Base-by-base conservation (phyloP, 768 basidiomycete genomes). In the Xanthoconium purpureum region DNA sequence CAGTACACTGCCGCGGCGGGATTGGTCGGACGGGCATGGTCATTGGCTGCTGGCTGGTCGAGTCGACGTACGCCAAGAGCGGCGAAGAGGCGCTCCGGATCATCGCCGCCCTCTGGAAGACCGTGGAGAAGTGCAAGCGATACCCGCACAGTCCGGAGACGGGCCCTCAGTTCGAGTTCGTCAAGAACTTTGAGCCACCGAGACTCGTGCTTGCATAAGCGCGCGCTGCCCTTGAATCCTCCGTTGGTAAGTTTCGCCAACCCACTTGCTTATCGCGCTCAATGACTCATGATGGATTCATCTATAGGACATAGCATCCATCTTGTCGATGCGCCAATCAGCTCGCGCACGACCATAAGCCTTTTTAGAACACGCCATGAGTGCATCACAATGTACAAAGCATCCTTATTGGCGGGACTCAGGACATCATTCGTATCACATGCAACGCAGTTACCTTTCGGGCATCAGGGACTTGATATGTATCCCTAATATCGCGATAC, bases 131-230 rank as follows among this genome's bases (percentile, higher is more conserved):
- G 75, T 89, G 80, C 75, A 82, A 78, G 45, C 78, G 86, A 10
- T 90, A 84, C 71, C 88, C 87, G 0, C 80, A 85, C 66, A 87
- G 86, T 65, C 89, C 89, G 15, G 89, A 91, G 73, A 91, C 89
- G 3, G 88, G 89, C 17, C 78, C 85, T 1, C 89, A 91, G 69
- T 85, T 84, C 66, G 85, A 90, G 63, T 91, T 84, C 65, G 89
- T 91, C 20, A 78, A 75, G 64, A 81, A 79, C 63, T 89, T 87
- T 63, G 64, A 65, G 33, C 66, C 68, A 2, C 66, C 68, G 1
- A 24, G 68, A n/a, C 56, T 63, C 40, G 62, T 65, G 43, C 42
- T 58, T 8, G 56, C 63, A 38, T 63, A 48, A 63, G 47, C 51
- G 46, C 32, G 32, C 48, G 9, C 14, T 18, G 10, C 20, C 15